Evolutionary conservation across 176 grass and related monocot species (phyloP).

Genomic region (Alopecurus myosuroides): DNA sequence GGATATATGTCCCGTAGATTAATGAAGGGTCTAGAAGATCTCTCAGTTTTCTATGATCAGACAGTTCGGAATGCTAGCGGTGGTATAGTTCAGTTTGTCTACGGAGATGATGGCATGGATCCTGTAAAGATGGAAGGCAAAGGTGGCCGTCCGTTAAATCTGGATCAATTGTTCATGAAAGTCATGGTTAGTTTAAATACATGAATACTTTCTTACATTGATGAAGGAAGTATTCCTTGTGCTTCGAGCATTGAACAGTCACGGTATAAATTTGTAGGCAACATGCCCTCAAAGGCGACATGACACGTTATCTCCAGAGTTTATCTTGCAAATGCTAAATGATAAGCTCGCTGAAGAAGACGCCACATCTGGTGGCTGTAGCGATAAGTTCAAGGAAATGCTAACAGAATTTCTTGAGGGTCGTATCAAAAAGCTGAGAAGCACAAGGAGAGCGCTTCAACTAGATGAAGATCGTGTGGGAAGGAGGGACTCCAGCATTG

Average conservation of each 20-base stretch:
- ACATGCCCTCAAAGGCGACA: constrained; percentile 64
- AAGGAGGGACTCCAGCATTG: constrained; percentile 18
- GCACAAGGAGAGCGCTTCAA: constrained; percentile 59
- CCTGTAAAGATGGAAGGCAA: constrained; percentile 98
- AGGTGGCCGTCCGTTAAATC: constrained; percentile 83
- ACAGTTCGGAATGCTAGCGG: constrained; percentile 86
- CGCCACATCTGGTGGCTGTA: constrained; percentile 53
- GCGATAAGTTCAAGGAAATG: constrained; percentile 51
- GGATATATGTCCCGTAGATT: constrained; percentile 98
- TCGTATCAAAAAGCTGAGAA: constrained; percentile 39
- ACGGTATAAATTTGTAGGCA: constrained; percentile 50
- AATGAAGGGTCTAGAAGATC: constrained; percentile 94
- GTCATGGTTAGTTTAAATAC: constrained; percentile 65
- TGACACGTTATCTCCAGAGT: constrained; percentile 51
- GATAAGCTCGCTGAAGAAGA: constrained; percentile 48
- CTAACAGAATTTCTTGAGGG: constrained; percentile 56
- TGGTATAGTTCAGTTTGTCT: constrained; percentile 83
- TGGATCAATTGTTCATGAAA: constrained; percentile 97
- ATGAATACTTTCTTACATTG: not conserved
- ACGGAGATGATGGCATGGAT: constrained; percentile 99
- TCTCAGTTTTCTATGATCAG: constrained; percentile 88
- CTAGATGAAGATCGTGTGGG: constrained; percentile 46
- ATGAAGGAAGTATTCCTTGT: not conserved
- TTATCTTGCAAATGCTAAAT: constrained; percentile 49
- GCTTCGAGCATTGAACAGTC: not conserved